Evolutionary conservation across 768 basidiomycete species (phyloP).

Genomic region (Mycena maculata): DNA sequence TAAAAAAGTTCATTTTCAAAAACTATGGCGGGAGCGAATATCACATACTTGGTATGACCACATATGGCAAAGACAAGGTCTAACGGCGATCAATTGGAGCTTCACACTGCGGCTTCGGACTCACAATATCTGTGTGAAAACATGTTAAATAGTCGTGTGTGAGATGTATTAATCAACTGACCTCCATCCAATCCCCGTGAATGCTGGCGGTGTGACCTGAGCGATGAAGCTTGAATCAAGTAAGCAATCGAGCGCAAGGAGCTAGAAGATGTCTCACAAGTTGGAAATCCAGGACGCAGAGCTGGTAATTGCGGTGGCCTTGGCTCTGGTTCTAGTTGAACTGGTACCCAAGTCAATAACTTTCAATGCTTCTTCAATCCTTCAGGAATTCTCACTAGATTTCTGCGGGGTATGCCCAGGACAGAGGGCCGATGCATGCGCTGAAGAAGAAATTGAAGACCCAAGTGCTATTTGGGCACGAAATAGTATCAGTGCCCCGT

Average conservation of each 20-base stretch:
- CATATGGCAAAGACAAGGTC: slow-evolving; percentile 60
- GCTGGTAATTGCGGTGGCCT: slow-evolving; percentile 58
- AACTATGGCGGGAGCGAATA: not conserved
- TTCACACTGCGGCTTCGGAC: not conserved
- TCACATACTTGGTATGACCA: slow-evolving; percentile 55
- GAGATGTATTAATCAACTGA: slow-evolving; percentile 32
- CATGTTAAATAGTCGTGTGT: not conserved
- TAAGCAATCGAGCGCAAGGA: not conserved
- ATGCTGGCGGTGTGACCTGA: slow-evolving; percentile 56
- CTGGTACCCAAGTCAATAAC: too few species aligned
- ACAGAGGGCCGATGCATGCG: slow-evolving; percentile 57
- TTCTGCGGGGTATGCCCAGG: slow-evolving; percentile 60
- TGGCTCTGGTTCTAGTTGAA: slow-evolving; percentile 57
- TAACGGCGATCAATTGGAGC: slow-evolving; percentile 12
- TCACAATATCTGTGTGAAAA: slow-evolving; percentile 44
- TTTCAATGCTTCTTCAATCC: too few species aligned
- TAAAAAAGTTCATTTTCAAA: slow-evolving; percentile 17
- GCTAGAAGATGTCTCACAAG: slow-evolving; percentile 42
- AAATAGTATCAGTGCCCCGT: too few species aligned
- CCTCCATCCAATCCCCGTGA: slow-evolving; percentile 55
- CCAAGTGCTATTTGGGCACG: slow-evolving; percentile 50
- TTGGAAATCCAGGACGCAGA: slow-evolving; percentile 59
- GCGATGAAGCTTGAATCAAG: slow-evolving; percentile 52
- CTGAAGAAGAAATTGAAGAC: slow-evolving; percentile 62
- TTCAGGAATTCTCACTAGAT: slow-evolving; percentile 48